Conservation (phyloP, 1,284 basidiomycete genomes). For the Athelia sp. region DNA sequence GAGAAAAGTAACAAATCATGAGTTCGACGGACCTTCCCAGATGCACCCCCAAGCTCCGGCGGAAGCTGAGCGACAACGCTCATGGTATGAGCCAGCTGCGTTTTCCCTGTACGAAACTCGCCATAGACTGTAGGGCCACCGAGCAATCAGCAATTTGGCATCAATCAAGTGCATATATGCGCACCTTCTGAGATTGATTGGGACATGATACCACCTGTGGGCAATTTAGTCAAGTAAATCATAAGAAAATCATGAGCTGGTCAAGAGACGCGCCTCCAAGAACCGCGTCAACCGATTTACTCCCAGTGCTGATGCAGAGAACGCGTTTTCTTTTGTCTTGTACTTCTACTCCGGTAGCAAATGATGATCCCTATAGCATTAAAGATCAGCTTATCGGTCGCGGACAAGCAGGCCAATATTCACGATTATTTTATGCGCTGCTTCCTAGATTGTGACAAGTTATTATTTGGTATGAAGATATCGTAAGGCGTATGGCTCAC, state of each 20-base stretch:
- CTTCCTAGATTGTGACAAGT: slow-evolving; percentile 52
- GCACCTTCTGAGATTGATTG: slow-evolving; percentile 89
- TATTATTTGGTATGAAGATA: slow-evolving; percentile 2
- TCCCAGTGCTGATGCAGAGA: slow-evolving; percentile 80
- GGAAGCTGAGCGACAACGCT: slow-evolving; percentile 87
- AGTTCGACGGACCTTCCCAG: slow-evolving; percentile 62
- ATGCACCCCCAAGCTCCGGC: slow-evolving; percentile 82
- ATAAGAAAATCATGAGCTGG: slow-evolving; percentile 1
- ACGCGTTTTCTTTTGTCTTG: slow-evolving; percentile 82
- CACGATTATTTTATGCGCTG: slow-evolving; percentile 79
- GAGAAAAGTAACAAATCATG: not conserved
- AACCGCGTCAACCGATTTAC: slow-evolving; percentile 85
- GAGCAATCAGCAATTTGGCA: not conserved
- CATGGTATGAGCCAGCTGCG: slow-evolving; percentile 90
- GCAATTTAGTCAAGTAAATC: too few species aligned
- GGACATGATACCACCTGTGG: slow-evolving; percentile 75
- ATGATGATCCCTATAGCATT: slow-evolving; percentile 69
- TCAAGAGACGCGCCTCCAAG: slow-evolving; percentile 74
- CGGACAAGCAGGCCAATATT: slow-evolving; percentile 8
- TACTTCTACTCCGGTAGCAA: slow-evolving; percentile 85
- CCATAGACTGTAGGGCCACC: slow-evolving; percentile 58
- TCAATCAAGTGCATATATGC: slow-evolving; percentile 7
- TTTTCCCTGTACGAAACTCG: slow-evolving; percentile 83
- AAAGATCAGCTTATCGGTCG: slow-evolving; percentile 1
- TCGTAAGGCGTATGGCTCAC: slow-evolving; percentile 30